These are phyloP conservation scores for Colletotrichum brevisporum DNA, from an alignment of 2,329 filamentous ascomycete species.

Conservation along the genomic window DNA sequence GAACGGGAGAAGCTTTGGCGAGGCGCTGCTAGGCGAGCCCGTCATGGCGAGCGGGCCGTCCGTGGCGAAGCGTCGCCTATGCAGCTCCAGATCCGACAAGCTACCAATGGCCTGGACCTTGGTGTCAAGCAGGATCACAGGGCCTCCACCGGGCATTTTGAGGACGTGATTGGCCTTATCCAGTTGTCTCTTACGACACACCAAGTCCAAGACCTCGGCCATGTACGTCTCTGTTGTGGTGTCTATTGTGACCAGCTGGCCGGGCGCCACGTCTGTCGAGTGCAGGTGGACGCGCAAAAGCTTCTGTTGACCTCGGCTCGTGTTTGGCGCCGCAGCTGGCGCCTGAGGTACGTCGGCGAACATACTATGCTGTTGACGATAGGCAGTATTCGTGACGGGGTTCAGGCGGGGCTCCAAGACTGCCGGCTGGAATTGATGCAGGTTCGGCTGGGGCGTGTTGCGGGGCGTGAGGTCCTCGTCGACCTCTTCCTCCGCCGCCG, in stretches of 20 bases:
- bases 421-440: conserved; percentile 48
- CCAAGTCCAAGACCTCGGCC: conserved; percentile 83
- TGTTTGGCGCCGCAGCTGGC: conserved; percentile 58
- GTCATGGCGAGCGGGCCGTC: conserved; percentile 79
- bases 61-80: conserved; percentile 80
- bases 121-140: conserved; percentile 81
- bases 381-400: conserved; percentile 73
- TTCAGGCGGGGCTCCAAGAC: conserved; percentile 62
- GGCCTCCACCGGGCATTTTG: conserved; percentile 81
- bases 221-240: conserved; percentile 88
- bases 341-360: conserved; percentile 71
- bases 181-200: conserved; percentile 82
- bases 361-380: conserved; percentile 65
- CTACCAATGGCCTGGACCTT: conserved; percentile 85
- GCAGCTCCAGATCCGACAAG: conserved; percentile 81
- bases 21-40: conserved; percentile 77
- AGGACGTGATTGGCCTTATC: conserved; percentile 86
- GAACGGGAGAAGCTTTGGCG: conserved; percentile 74
- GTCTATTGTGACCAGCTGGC: conserved; percentile 80
- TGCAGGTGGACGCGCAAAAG: conserved; percentile 80
- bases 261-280: conserved; percentile 77
- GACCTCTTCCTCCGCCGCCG: conserved; percentile 52
- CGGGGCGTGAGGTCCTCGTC: conserved; percentile 59
- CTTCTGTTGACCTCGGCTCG: conserved; percentile 75
- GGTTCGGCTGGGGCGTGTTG: conserved; percentile 63